phyloP scores from a whole-genome alignment of 2,329 filamentous ascomycete genomes.

The Penicillium vulpinum region DNA sequence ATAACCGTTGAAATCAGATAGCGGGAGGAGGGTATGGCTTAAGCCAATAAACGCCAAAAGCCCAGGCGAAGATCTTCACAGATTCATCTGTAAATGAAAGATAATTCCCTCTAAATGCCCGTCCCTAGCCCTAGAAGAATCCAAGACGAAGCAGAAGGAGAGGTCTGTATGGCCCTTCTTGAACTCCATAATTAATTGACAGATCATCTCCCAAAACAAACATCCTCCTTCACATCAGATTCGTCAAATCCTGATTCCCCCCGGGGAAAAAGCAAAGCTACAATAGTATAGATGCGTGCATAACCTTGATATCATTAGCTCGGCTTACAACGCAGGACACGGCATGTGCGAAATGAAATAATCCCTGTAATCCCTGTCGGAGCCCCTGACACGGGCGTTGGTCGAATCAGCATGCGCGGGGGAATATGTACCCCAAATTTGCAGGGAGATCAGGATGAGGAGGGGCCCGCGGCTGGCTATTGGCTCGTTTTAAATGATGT shows the following conservation, averaged over 20 bases:
- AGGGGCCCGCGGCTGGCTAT: not conserved
- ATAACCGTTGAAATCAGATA: not conserved
- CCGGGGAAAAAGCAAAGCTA: not conserved
- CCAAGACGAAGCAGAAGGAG: not conserved
- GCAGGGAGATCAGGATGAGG: slow-evolving; percentile 7
- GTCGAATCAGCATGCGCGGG: slow-evolving; percentile 2
- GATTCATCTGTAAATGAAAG: not conserved
- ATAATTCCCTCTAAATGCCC: slow-evolving; percentile 9
- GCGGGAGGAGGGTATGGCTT: not conserved
- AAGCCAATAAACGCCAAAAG: not conserved
- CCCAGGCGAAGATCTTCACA: not conserved
- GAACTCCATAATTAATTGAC: not conserved
- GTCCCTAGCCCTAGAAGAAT: not conserved
- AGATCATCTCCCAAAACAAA: not conserved
- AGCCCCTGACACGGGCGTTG: not conserved
- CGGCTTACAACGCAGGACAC: not conserved
- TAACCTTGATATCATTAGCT: not conserved
- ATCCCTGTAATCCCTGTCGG: not conserved
- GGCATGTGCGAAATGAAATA: not conserved
- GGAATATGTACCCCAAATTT: slow-evolving; percentile 1
- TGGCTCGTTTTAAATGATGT: slow-evolving; percentile 4
- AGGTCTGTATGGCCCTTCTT: not conserved
- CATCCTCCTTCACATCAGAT: not conserved
- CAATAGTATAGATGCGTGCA: not conserved
- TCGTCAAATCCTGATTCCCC: not conserved